Evolutionary conservation across 2,329 filamentous ascomycete genomes (phyloP).

Genomic region (Aphanoascus verrucosus): DNA sequence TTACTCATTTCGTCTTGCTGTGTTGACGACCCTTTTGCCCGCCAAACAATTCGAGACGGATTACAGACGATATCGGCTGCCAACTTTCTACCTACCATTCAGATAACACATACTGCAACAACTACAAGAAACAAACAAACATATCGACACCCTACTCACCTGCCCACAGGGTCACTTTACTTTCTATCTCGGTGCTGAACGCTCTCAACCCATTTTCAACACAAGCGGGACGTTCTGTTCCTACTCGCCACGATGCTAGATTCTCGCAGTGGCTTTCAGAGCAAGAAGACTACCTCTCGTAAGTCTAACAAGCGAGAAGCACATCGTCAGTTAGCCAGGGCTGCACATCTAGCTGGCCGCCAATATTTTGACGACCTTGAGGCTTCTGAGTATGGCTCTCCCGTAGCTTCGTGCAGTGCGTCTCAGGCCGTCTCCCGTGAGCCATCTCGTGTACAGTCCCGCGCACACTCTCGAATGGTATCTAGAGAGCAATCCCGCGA

Average conservation of each 20-base stretch:
- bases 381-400: conserved; percentile 44
- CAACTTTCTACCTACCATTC: neutral
- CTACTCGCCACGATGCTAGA: conserved; percentile 33
- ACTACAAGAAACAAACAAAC: neutral
- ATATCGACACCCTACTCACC: neutral
- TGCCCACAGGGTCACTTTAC: neutral
- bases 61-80: neutral
- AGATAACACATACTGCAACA: conserved; percentile 5
- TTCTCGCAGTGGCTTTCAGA: conserved; percentile 50
- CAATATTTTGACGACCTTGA: conserved; percentile 19
- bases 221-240: neutral
- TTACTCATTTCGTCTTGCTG: neutral
- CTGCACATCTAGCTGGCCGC: neutral
- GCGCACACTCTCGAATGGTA: neutral
- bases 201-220: no score
- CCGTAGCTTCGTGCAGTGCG: conserved; percentile 41
- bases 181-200: neutral
- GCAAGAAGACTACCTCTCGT: conserved; percentile 53
- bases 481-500: conserved; percentile 46
- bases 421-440: conserved; percentile 46
- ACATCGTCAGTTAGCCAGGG: neutral
- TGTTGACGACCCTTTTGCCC: conserved; percentile 1
- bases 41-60: no score
- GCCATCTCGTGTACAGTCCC: conserved; percentile 30
- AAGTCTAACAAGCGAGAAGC: conserved; percentile 31